Conservation (phyloP, 2,329 filamentous ascomycete genomes). For the Pseudogymnoascus sp. region DNA sequence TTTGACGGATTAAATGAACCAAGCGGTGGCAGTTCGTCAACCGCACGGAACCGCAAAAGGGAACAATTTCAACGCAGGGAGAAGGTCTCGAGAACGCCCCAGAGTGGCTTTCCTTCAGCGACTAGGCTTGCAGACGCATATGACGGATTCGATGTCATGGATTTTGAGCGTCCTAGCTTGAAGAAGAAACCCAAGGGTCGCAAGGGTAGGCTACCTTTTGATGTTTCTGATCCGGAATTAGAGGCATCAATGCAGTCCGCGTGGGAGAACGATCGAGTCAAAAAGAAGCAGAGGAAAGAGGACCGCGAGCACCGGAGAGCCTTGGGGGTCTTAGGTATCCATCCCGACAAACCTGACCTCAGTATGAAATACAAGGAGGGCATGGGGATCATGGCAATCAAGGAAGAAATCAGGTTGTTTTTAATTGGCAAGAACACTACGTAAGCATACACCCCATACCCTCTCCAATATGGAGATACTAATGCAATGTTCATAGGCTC, state of each 20-base stretch:
- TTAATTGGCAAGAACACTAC: conserved; percentile 55
- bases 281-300: conserved; percentile 64
- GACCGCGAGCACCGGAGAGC: conserved; percentile 63
- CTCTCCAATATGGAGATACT: conserved; percentile 9
- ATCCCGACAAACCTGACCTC: conserved; percentile 45
- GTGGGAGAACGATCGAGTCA: conserved; percentile 62
- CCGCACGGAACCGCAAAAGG: not conserved
- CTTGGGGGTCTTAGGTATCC: conserved; percentile 51
- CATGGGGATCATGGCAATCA: conserved; percentile 64
- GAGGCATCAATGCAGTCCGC: conserved; percentile 51
- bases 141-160: conserved; percentile 77
- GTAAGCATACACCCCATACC: conserved; percentile 39
- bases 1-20: conserved; percentile 40
- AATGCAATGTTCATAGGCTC: conserved; percentile 44
- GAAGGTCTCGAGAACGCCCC: conserved; percentile 22
- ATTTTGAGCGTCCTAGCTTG: conserved; percentile 66
- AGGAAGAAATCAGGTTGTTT: conserved; percentile 66
- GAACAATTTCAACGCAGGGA: conserved; percentile 14
- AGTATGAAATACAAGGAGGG: conserved; percentile 66
- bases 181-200: conserved; percentile 58
- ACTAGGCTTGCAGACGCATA: conserved; percentile 45
- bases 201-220: conserved; percentile 44
- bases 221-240: conserved; percentile 61
- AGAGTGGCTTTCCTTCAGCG: conserved; percentile 45
- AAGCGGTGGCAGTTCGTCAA: conserved; percentile 15